Conservation (phyloP, 495 filamentous ascomycete genomes). For the Podospora anserina region DNA sequence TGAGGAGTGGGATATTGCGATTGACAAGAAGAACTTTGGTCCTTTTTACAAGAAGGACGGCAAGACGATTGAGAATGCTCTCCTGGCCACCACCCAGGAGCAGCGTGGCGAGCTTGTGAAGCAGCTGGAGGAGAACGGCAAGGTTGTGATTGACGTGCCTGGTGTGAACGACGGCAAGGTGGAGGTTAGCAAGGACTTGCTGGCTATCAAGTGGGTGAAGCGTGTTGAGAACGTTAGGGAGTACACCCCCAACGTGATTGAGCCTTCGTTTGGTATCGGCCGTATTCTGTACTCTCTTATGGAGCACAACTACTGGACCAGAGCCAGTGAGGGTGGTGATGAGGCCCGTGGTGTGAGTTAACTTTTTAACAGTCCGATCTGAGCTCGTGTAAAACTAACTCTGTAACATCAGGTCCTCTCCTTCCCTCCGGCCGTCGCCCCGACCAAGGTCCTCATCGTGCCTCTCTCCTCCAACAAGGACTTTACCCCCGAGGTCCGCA, state of each 20-base stretch:
- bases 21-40: conserved; percentile 83
- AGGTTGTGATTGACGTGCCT: conserved; percentile 63
- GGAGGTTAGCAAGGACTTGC: conserved; percentile 66
- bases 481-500: conserved; percentile 57
- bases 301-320: conserved; percentile 77
- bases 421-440: conserved; percentile 68
- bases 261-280: conserved; percentile 83
- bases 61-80: conserved; percentile 66
- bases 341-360: conserved; percentile 63
- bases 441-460: conserved; percentile 73
- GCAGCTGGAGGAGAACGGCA: conserved; percentile 61
- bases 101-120: conserved; percentile 65
- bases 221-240: conserved; percentile 67
- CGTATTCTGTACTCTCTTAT: conserved; percentile 74
- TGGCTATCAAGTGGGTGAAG: conserved; percentile 68
- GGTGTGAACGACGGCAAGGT: conserved; percentile 53
- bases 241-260: conserved; percentile 80
- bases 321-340: conserved; percentile 61
- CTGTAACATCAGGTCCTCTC: conserved; percentile 56
- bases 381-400: conserved; percentile 20
- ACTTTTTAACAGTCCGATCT: background rate
- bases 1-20: conserved; percentile 69
- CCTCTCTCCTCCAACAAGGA: conserved; percentile 61
- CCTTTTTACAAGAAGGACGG: conserved; percentile 78
- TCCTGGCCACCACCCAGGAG: conserved; percentile 66